Evolutionary conservation across 2,329 filamentous ascomycete genomes (phyloP).

Genomic region (Claviceps pusilla): DNA sequence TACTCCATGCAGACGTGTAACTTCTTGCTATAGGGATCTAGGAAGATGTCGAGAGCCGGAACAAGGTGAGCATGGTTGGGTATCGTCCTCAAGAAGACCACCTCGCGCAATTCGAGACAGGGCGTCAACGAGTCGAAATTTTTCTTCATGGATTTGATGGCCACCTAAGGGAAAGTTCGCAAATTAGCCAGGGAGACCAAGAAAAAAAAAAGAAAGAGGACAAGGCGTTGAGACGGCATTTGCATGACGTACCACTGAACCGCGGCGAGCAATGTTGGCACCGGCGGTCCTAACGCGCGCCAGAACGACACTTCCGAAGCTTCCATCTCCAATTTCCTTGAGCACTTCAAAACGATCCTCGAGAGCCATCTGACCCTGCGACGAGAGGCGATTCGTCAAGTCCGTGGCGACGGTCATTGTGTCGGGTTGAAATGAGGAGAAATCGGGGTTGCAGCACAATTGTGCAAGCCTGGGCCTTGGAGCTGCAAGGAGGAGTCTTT

Average conservation of each 20-base stretch:
- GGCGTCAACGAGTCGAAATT: conserved; percentile 83
- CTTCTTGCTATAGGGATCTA: conserved; percentile 90
- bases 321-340: conserved; percentile 97
- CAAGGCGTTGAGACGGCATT: not conserved
- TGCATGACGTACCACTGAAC: conserved; percentile 63
- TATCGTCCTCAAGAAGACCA: conserved; percentile 85
- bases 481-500: not conserved
- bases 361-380: conserved; percentile 48
- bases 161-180: conserved; percentile 47
- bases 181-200: conserved; percentile 2
- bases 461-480: not conserved
- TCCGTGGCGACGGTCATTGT: conserved; percentile 66
- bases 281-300: conserved; percentile 85
- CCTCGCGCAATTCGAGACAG: conserved; percentile 86
- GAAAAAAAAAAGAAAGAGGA: not conserved
- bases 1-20: conserved; percentile 98
- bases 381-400: conserved; percentile 51
- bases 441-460: not conserved
- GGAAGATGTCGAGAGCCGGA: conserved; percentile 94
- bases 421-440: conserved; percentile 1
- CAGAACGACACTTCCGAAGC: conserved; percentile 89
- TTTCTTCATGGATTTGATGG: conserved; percentile 99
- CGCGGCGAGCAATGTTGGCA: conserved; percentile 72
- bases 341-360: conserved; percentile 94
- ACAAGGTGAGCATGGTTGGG: conserved; percentile 83